These are phyloP conservation scores for Omphalotus olearius DNA, from an alignment of 1,284 basidiomycete species.

Conservation along the genomic window DNA sequence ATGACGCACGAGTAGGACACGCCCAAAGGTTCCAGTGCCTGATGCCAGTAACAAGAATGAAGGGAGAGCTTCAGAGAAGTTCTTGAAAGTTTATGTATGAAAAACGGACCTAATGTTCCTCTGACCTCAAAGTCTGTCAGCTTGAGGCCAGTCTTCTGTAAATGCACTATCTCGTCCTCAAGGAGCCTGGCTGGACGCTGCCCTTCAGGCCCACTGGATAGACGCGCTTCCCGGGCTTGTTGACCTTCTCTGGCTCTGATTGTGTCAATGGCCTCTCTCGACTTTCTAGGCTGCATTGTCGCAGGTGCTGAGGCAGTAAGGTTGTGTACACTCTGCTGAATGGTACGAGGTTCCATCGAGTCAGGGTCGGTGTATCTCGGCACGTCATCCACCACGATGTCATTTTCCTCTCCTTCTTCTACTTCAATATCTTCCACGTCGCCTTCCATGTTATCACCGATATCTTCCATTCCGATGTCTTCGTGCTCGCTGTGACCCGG, in stretches of 20 bases:
- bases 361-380: constrained; percentile 24
- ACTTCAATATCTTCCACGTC: constrained; percentile 3
- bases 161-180: constrained; percentile 65
- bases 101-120: constrained; percentile 63
- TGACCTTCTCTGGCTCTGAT: constrained; percentile 23
- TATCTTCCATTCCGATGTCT: constrained; percentile 18
- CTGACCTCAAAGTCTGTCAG: constrained; percentile 78
- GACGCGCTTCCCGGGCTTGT: constrained; percentile 16
- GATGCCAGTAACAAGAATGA: constrained; percentile 11
- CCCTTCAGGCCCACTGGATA: constrained; percentile 19
- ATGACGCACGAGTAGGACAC: constrained; percentile 82
- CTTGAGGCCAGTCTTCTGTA: constrained; percentile 54
- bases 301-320: background rate
- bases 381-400: constrained; percentile 21
- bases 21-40: constrained; percentile 94
- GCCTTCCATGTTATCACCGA: constrained; percentile 7
- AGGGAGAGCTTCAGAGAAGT: constrained; percentile 1
- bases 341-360: constrained; percentile 7
- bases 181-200: constrained; percentile 51
- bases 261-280: constrained; percentile 9
- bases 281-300: constrained; percentile 5
- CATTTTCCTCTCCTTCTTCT: background rate
- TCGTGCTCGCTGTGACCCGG: constrained; percentile 37
- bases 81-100: constrained; percentile 5
- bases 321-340: background rate